Percentiles rank a stretch among this genome's conserved stretches.
Conservation (phyloP, 2,329 filamentous ascomycete genomes). For the Gnomoniopsis sp. region DNA sequence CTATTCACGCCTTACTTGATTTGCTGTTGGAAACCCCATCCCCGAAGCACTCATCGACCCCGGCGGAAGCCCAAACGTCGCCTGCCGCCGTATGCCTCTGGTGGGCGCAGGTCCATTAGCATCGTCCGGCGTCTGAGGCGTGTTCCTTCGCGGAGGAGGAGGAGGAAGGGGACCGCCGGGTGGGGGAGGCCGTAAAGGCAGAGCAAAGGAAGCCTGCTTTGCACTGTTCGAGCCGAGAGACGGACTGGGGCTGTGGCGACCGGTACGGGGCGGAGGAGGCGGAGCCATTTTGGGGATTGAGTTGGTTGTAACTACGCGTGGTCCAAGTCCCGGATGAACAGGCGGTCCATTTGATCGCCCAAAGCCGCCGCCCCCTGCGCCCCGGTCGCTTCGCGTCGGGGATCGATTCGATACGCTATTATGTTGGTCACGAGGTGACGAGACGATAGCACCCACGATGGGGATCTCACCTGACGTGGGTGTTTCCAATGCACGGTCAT, state of each 20-base stretch:
- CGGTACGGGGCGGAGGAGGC: constrained; percentile 22
- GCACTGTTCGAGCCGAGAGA: constrained; percentile 38
- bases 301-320: constrained; percentile 48
- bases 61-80: constrained; percentile 47
- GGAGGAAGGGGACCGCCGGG: constrained; percentile 57
- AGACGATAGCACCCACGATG: constrained; percentile 54
- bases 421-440: constrained; percentile 49
- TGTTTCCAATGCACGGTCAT: constrained; percentile 49
- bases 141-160: constrained; percentile 56
- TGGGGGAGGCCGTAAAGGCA: constrained; percentile 63
- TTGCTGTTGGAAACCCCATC: constrained; percentile 30
- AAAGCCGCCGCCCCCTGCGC: constrained; percentile 36
- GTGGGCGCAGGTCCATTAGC: constrained; percentile 30
- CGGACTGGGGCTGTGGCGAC: constrained; percentile 21
- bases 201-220: constrained; percentile 51
- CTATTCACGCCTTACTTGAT: constrained; percentile 27
- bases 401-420: constrained; percentile 45
- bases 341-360: constrained; percentile 42
- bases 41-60: constrained; percentile 27
- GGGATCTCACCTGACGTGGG: constrained; percentile 73
- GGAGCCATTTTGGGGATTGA: constrained; percentile 47
- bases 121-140: constrained; percentile 51
- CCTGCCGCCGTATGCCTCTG: constrained; percentile 49
- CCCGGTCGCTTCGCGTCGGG: constrained; percentile 43
- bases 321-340: constrained; percentile 51